Conservation (phyloP, 495 filamentous ascomycete species). For the Pseudoneurospora amorphoporcata region DNA sequence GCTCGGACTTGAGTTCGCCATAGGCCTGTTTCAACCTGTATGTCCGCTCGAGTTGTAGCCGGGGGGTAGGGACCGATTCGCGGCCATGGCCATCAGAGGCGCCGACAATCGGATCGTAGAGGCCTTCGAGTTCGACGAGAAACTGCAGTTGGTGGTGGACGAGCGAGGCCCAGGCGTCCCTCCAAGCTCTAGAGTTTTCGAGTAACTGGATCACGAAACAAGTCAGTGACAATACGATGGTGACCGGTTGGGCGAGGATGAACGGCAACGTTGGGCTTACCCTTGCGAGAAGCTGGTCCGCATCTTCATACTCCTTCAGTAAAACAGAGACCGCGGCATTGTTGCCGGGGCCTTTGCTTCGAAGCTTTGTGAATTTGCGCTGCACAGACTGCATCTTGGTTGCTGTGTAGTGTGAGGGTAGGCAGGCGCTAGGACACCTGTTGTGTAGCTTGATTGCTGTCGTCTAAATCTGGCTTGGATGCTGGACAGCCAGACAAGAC, state of each 20-base stretch:
- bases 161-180: conserved; percentile 74
- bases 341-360: conserved; percentile 59
- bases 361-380: conserved; percentile 61
- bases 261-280: conserved; percentile 30
- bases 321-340: conserved; percentile 68
- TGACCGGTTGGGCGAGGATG: neutral
- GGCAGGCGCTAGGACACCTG: neutral
- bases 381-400: conserved; percentile 70
- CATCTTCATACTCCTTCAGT: conserved; percentile 75
- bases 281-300: conserved; percentile 64
- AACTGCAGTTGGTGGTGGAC: conserved; percentile 60
- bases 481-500: neutral
- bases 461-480: neutral
- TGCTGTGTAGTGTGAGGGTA: neutral
- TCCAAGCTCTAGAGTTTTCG: conserved; percentile 71
- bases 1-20: conserved; percentile 62
- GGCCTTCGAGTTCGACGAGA: conserved; percentile 58
- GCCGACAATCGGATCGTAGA: conserved; percentile 78
- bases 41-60: conserved; percentile 53
- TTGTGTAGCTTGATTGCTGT: neutral
- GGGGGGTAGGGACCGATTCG: conserved; percentile 51
- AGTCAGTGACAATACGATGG: conserved; percentile 2
- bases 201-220: conserved; percentile 51
- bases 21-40: conserved; percentile 59
- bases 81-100: conserved; percentile 41